Base-by-base conservation (phyloP, 78 protist species). In the Dictyostelium capitatum region DNA sequence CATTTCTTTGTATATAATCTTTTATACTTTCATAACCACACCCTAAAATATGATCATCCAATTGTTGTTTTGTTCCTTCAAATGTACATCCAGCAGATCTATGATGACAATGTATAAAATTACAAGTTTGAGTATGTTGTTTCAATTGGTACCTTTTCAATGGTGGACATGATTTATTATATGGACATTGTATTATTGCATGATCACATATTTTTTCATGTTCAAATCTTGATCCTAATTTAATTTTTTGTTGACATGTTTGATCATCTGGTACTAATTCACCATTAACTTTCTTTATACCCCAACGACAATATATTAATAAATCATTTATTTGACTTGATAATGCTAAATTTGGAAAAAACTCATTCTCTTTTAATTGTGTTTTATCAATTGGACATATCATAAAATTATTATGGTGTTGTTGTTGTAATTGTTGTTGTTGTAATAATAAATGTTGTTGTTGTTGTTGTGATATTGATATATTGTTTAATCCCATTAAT, bases 11-110 rank as follows among this genome's bases (percentile, higher is more conserved):
- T 28, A 91, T 82, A 53, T 83, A 91, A 43, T 81, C 89, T 43
- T 91, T 91, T 6, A 91, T 79, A 53, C 90, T 69, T 17, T 91
- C 95, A 54, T 91, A 91, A 19, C 43, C 85, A 64, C 95, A 91
- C 10, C 69, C 80, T 50, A 48, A 46, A 7, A 91, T 9, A 77
- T 91, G 95, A 37, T 75, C 91, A 12, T 91, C 95, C 11, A 91
- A 23, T 54, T 91, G 92, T 50, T 14, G 19, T 64, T 91, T 91
- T 15, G 83, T 54, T 10, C 95, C 95, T 77, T 91, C 90, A 53
- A 91, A 91, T 25, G 54, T 79, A 77, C 95, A 91, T 25, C 95
- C 95, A 37, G 90, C 90, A 14, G 89, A 46, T 53, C 70, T 47
- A 79, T 91, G 90, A n/a, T 80, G 80, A 69, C 95, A 91, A 65